Conservation (phyloP, 2,329 filamentous ascomycete genomes). For the Paramyrothecium roridum region DNA sequence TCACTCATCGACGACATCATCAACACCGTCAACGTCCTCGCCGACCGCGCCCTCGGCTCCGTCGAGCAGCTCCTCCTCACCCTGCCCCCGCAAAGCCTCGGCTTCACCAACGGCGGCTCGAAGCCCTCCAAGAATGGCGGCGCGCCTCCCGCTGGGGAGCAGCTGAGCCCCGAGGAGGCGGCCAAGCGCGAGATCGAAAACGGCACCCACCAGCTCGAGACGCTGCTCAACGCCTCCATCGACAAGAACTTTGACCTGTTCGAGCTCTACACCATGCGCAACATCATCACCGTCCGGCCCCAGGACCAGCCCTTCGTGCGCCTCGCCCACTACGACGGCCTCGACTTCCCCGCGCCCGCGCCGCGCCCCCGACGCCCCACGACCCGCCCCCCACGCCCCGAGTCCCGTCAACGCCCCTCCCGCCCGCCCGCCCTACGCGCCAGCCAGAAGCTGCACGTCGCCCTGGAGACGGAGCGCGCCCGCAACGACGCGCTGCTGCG, state of each 20-base stretch:
- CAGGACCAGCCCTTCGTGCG: constrained; percentile 76
- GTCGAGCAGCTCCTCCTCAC: constrained; percentile 79
- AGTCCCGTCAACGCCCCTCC: constrained; percentile 66
- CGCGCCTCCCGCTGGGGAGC: constrained; percentile 24
- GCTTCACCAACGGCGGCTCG: constrained; percentile 63
- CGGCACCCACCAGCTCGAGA: constrained; percentile 82
- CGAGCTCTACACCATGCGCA: constrained; percentile 86
- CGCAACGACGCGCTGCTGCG: constrained; percentile 70
- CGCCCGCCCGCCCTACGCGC: constrained; percentile 75
- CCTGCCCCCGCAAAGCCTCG: constrained; percentile 71
- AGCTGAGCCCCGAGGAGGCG: constrained; percentile 32
- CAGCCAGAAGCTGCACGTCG: constrained; percentile 70
- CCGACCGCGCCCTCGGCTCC: constrained; percentile 83
- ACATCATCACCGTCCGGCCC: constrained; percentile 68
- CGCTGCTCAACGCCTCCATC: constrained; percentile 74
- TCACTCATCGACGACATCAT: constrained; percentile 96
- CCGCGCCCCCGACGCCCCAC: not conserved
- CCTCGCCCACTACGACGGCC: constrained; percentile 78
- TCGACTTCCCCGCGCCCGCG: constrained; percentile 39
- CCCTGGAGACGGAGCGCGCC: constrained; percentile 65
- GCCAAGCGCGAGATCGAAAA: constrained; percentile 73
- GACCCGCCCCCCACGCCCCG: constrained; percentile 55
- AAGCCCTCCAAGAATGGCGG: constrained; percentile 29
- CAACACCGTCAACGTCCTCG: constrained; percentile 90
- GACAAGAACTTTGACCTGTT: constrained; percentile 84